Evolutionary conservation across 2,329 filamentous ascomycete genomes (phyloP).

Genomic region (Aspergillus sp.): DNA sequence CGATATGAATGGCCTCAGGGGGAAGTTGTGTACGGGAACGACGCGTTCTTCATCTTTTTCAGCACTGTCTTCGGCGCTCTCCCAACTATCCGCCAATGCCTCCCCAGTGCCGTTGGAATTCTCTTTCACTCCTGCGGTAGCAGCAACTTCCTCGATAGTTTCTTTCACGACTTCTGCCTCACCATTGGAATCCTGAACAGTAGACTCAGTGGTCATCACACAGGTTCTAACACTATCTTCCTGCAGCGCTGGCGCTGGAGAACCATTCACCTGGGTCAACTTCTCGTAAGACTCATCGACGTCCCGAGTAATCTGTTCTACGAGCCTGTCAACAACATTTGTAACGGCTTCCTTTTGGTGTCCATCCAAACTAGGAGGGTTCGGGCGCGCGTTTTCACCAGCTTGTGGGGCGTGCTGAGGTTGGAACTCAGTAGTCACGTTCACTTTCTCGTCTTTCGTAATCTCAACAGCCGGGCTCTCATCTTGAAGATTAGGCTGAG

Average conservation of each 20-base stretch:
- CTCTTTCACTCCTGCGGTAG: slow-evolving; percentile 50
- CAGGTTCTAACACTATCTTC: slow-evolving; percentile 39
- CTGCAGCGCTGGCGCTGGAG: slow-evolving; percentile 27
- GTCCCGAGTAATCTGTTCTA: slow-evolving; percentile 58
- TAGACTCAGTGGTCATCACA: slow-evolving; percentile 31
- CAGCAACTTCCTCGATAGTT: slow-evolving; percentile 42
- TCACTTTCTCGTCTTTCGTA: slow-evolving; percentile 22
- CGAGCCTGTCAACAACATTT: slow-evolving; percentile 67
- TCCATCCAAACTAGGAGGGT: slow-evolving; percentile 28
- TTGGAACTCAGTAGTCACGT: slow-evolving; percentile 23
- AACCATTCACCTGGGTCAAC: slow-evolving; percentile 54
- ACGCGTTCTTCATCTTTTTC: slow-evolving; percentile 66
- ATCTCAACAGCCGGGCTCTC: slow-evolving; percentile 40
- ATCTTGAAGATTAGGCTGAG: slow-evolving; percentile 47
- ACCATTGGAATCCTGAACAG: slow-evolving; percentile 43
- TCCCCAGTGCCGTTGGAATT: slow-evolving; percentile 55
- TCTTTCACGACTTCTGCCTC: slow-evolving; percentile 57
- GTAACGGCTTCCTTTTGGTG: slow-evolving; percentile 65
- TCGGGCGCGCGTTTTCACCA: slow-evolving; percentile 15
- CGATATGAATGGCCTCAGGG: slow-evolving; percentile 92
- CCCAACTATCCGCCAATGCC: slow-evolving; percentile 81
- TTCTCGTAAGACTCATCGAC: slow-evolving; percentile 66
- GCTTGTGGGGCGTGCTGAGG: slow-evolving; percentile 12
- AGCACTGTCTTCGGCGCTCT: slow-evolving; percentile 71
- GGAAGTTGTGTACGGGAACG: slow-evolving; percentile 89